These are phyloP conservation scores for Naganishia friedmannii DNA, from an alignment of 768 basidiomycete genomes.

Conservation along the genomic window DNA sequence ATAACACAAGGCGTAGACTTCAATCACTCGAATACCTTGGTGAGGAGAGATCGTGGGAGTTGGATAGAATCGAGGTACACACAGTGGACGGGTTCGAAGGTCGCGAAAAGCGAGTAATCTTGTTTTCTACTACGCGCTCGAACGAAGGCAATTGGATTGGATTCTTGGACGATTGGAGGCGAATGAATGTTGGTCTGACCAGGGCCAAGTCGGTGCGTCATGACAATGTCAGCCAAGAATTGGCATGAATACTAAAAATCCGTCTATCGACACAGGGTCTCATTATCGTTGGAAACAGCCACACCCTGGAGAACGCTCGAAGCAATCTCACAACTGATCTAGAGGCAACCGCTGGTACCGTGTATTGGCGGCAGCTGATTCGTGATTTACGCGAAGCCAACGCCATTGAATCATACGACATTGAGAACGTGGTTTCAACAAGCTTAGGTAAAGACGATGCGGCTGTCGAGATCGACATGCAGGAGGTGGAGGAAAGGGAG, in stretches of 20 bases:
- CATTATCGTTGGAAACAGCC: constrained; percentile 43
- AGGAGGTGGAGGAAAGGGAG: not conserved
- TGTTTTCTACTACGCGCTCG: constrained; percentile 86
- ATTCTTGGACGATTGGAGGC: constrained; percentile 77
- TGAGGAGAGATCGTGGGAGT: constrained; percentile 63
- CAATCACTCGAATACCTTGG: constrained; percentile 67
- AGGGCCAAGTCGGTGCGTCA: constrained; percentile 65
- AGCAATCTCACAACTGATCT: constrained; percentile 20
- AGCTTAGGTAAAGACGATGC: not conserved
- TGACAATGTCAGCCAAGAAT: not conserved
- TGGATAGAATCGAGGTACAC: constrained; percentile 73
- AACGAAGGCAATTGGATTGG: constrained; percentile 76
- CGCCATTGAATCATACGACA: constrained; percentile 28
- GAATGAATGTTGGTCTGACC: constrained; percentile 88
- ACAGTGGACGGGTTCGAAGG: constrained; percentile 95
- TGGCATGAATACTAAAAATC: constrained; percentile 8
- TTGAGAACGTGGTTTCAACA: not conserved
- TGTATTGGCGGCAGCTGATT: constrained; percentile 37
- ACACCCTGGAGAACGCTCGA: constrained; percentile 36
- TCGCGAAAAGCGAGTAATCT: constrained; percentile 84
- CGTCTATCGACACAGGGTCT: constrained; percentile 32
- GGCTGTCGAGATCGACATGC: not conserved
- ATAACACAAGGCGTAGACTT: constrained; percentile 58
- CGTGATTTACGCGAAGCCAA: constrained; percentile 29
- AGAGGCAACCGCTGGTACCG: constrained; percentile 32